These are phyloP conservation scores for Holtermannia corniformis DNA, from an alignment of 768 basidiomycete genomes.

Conservation along the genomic window DNA sequence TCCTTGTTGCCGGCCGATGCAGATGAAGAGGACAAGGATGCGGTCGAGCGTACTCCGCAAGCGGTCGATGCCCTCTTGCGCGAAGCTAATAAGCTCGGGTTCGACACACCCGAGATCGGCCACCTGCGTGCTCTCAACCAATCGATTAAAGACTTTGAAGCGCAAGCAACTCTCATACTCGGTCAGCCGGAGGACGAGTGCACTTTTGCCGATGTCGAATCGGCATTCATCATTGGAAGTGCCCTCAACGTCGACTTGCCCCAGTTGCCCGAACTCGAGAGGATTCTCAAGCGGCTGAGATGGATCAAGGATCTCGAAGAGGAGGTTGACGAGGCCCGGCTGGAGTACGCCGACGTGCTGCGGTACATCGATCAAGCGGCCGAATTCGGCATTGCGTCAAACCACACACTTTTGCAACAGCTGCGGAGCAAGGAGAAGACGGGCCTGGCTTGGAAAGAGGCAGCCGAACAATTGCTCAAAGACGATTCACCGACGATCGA, in stretches of 20 bases:
- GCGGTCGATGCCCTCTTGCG: constrained; percentile 60
- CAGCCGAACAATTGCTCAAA: constrained; percentile 45
- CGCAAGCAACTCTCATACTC: constrained; percentile 27
- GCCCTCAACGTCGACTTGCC: constrained; percentile 73
- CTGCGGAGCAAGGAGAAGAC: constrained; percentile 57
- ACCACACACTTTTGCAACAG: constrained; percentile 57
- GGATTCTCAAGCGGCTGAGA: constrained; percentile 68
- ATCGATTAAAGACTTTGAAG: constrained; percentile 27
- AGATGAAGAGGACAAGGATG: constrained; percentile 45
- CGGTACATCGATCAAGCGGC: constrained; percentile 61
- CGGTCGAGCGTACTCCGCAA: constrained; percentile 59
- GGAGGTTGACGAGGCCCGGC: constrained; percentile 56
- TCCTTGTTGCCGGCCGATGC: constrained; percentile 9
- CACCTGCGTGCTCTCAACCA: constrained; percentile 29
- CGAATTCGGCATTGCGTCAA: constrained; percentile 54
- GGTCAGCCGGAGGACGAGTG: constrained; percentile 18
- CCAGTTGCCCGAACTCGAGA: constrained; percentile 66
- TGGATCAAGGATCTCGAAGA: constrained; percentile 62
- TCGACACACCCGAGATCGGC: constrained; percentile 68
- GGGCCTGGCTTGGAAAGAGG: constrained; percentile 69
- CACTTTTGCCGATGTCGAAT: constrained; percentile 6
- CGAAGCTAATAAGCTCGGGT: constrained; percentile 70
- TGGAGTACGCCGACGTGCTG: constrained; percentile 70
- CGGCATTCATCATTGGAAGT: constrained; percentile 26
- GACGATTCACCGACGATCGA: constrained; percentile 53